Conservation (phyloP, 768 basidiomycete genomes). For the Hemileccinum rubropunctum region DNA sequence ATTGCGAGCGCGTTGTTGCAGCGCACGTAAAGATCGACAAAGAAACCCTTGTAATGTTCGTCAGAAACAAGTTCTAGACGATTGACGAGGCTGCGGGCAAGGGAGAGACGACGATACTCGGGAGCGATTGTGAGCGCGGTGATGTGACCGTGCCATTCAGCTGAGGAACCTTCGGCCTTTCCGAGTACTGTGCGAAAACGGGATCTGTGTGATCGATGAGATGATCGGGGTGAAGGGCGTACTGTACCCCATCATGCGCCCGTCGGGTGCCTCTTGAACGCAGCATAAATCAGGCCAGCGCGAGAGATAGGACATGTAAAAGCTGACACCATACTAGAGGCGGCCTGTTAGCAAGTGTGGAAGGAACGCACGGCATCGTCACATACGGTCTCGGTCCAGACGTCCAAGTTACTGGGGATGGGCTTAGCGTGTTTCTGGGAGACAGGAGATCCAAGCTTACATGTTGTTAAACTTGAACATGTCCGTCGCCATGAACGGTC, state of each 20-base stretch:
- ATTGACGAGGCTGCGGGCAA: constrained; percentile 84
- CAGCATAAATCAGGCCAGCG: constrained; percentile 92
- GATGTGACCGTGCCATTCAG: constrained; percentile 92
- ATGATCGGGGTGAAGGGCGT: constrained; percentile 26
- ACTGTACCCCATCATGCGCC: constrained; percentile 94
- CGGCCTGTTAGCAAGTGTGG: constrained; percentile 2
- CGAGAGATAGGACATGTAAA: constrained; percentile 86
- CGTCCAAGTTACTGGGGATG: constrained; percentile 75
- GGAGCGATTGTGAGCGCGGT: constrained; percentile 95
- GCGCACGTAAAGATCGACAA: constrained; percentile 95
- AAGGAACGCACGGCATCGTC: not conserved
- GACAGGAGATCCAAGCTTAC: constrained; percentile 38
- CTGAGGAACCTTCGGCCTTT: constrained; percentile 77
- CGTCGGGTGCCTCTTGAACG: constrained; percentile 76
- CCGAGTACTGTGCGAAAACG: constrained; percentile 66
- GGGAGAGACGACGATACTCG: constrained; percentile 82
- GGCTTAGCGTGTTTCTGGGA: not conserved
- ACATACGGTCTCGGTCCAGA: constrained; percentile 96
- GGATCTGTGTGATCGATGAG: constrained; percentile 7
- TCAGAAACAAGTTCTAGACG: constrained; percentile 86
- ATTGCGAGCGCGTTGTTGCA: constrained; percentile 85
- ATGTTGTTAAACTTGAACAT: constrained; percentile 93
- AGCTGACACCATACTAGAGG: constrained; percentile 76
- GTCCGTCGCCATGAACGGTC: constrained; percentile 86
- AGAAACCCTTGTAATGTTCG: constrained; percentile 76